These are phyloP conservation scores for Yamadazyma diospyri DNA, from an alignment of 1,139 yeast species.

Conservation along the genomic window DNA sequence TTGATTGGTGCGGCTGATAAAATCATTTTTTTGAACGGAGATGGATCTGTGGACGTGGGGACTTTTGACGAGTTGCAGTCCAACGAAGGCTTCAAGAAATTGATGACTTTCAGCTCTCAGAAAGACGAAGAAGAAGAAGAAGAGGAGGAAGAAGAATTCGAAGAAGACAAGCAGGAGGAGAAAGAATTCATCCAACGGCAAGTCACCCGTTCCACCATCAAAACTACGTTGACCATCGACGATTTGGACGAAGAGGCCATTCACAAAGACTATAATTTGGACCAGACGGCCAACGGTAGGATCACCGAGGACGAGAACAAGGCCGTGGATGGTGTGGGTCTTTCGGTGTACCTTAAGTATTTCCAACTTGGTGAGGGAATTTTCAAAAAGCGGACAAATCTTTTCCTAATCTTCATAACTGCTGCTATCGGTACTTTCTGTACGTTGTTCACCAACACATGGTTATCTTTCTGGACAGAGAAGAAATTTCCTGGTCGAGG, in stretches of 20 bases:
- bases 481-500: slow-evolving; percentile 45
- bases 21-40: slow-evolving; percentile 36
- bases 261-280: slow-evolving; percentile 9
- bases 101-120: slow-evolving; percentile 18
- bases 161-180: slow-evolving; percentile 12
- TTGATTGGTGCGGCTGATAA: slow-evolving; percentile 41
- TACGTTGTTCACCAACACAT: slow-evolving; percentile 65
- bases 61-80: slow-evolving; percentile 34
- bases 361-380: slow-evolving; percentile 56
- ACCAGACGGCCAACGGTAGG: slow-evolving; percentile 22
- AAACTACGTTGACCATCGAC: slow-evolving; percentile 14
- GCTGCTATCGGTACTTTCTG: slow-evolving; percentile 51
- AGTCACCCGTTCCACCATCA: slow-evolving; percentile 23
- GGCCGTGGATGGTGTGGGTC: slow-evolving; percentile 40
- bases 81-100: slow-evolving; percentile 18
- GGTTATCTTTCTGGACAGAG: slow-evolving; percentile 84
- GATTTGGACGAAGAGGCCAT: slow-evolving; percentile 11
- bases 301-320: slow-evolving; percentile 29
- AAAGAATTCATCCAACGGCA: slow-evolving; percentile 18
- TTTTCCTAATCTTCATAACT: slow-evolving; percentile 21
- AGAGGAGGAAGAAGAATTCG: slow-evolving; percentile 13
- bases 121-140: slow-evolving; percentile 23
- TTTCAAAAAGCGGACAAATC: slow-evolving; percentile 22
- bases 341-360: slow-evolving; percentile 37
- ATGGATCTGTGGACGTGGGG: slow-evolving; percentile 28